A percentile compares a stretch with the other conserved stretches of the same genome.
Evolutionary conservation across 2,329 filamentous ascomycete species (phyloP).

Genomic region (Cylindrodendrum hubeiense): DNA sequence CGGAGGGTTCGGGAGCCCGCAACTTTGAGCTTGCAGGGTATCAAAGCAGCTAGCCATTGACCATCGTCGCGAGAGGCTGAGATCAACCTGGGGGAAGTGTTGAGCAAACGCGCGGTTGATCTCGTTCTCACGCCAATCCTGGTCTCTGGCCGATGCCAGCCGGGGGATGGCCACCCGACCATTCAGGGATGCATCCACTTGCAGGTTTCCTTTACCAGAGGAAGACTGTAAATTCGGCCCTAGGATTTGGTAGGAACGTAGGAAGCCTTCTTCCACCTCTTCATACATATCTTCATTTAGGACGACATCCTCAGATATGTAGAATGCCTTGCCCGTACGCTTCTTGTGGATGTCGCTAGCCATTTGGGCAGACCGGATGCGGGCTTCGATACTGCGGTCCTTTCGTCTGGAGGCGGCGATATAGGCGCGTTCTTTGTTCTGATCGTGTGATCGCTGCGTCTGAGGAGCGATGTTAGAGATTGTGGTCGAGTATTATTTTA

Average conservation of each 20-base stretch:
- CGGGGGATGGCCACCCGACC: constrained; percentile 58
- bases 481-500: too few relatives aligned
- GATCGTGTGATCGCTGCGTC: constrained; percentile 82
- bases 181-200: constrained; percentile 63
- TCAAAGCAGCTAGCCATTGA: constrained; percentile 30
- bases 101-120: constrained; percentile 61
- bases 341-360: constrained; percentile 93
- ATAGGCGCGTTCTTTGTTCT: constrained; percentile 89
- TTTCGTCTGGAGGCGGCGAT: constrained; percentile 90
- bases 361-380: constrained; percentile 86
- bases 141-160: constrained; percentile 51
- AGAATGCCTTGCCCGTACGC: constrained; percentile 84
- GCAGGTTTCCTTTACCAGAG: constrained; percentile 72
- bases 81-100: constrained; percentile 56
- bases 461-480: too few relatives aligned
- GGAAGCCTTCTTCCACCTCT: constrained; percentile 87
- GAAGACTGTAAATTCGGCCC: constrained; percentile 72
- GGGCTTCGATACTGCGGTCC: constrained; percentile 87
- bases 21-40: constrained; percentile 11
- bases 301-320: constrained; percentile 87
- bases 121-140: constrained; percentile 57
- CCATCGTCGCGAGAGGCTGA: constrained; percentile 40
- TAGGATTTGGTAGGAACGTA: constrained; percentile 74
- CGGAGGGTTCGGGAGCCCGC: constrained; percentile 28
- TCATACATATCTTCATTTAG: constrained; percentile 96